These are phyloP conservation scores for Boletellus dicymbophilus DNA, from an alignment of 1,284 basidiomycete species.

Conservation along the genomic window DNA sequence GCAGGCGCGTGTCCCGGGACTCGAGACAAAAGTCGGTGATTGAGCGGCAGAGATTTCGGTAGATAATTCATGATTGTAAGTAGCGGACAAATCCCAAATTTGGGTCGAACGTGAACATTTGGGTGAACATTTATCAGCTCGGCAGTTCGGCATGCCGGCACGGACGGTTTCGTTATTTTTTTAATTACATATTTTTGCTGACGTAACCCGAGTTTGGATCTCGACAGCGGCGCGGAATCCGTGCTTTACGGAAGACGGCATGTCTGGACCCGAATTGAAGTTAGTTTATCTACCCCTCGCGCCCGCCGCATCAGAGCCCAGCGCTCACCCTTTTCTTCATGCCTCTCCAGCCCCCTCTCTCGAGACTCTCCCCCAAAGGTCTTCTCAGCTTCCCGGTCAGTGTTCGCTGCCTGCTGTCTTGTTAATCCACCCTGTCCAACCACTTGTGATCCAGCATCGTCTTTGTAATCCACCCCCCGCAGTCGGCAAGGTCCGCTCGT, in stretches of 20 bases:
- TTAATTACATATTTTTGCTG: background rate
- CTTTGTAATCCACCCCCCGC: slow-evolving; percentile 70
- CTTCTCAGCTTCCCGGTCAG: slow-evolving; percentile 50
- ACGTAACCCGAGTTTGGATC: slow-evolving; percentile 12
- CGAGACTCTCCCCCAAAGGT: slow-evolving; percentile 43
- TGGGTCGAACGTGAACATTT: too few relatives aligned
- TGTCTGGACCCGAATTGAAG: slow-evolving; percentile 4
- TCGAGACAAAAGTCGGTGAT: slow-evolving; percentile 74
- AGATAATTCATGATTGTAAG: too few relatives aligned
- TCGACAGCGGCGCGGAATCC: slow-evolving; percentile 10
- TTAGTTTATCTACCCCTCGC: slow-evolving; percentile 12
- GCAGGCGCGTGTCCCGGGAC: slow-evolving; percentile 60
- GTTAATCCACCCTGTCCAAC: background rate
- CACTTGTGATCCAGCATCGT: slow-evolving; percentile 42
- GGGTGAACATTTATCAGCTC: slow-evolving; percentile 3
- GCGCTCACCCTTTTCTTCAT: slow-evolving; percentile 9
- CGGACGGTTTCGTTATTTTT: background rate
- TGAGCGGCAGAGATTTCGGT: slow-evolving; percentile 66
- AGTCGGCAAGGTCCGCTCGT: slow-evolving; percentile 64
- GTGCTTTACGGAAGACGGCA: slow-evolving; percentile 16
- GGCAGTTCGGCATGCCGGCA: slow-evolving; percentile 10
- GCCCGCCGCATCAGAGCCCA: background rate
- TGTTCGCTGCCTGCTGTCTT: background rate
- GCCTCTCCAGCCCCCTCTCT: slow-evolving; percentile 45
- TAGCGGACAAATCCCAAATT: too few relatives aligned